phyloP scores from a whole-genome alignment of 2,329 filamentous ascomycete species.

The Delphinella strobiligena region DNA sequence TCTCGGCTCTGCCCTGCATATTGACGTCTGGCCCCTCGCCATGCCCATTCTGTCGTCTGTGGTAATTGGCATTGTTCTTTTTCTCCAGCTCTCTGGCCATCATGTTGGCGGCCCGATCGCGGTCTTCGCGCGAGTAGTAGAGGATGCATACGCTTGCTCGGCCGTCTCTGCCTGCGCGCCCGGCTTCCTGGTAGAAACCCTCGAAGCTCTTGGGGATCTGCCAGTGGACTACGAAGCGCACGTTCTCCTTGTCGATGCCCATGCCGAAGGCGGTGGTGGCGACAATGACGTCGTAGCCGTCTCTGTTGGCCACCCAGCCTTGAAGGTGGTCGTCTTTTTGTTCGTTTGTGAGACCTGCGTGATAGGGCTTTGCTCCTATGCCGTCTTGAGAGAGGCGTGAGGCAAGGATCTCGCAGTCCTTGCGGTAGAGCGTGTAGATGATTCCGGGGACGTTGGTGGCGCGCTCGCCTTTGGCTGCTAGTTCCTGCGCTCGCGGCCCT shows the following conservation, averaged over 20 bases:
- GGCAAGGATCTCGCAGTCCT: slow-evolving; percentile 62
- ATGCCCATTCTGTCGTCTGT: slow-evolving; percentile 26
- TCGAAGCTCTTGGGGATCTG: slow-evolving; percentile 88
- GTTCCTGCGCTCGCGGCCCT: slow-evolving; percentile 45
- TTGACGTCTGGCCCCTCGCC: slow-evolving; percentile 29
- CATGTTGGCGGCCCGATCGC: slow-evolving; percentile 55
- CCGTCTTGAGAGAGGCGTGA: slow-evolving; percentile 53
- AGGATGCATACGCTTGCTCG: slow-evolving; percentile 78
- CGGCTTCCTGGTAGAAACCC: slow-evolving; percentile 91
- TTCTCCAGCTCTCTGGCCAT: slow-evolving; percentile 32
- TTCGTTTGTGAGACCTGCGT: slow-evolving; percentile 53
- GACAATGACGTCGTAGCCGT: slow-evolving; percentile 81
- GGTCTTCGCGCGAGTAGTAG: slow-evolving; percentile 81
- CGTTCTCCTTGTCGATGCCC: slow-evolving; percentile 93
- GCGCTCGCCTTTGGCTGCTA: slow-evolving; percentile 39
- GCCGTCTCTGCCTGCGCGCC: slow-evolving; percentile 78
- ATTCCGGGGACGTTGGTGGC: slow-evolving; percentile 59
- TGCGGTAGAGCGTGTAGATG: slow-evolving; percentile 65
- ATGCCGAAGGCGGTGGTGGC: slow-evolving; percentile 95
- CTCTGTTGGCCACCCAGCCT: slow-evolving; percentile 60
- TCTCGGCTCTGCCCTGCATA: slow-evolving; percentile 28
- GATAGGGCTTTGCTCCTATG: slow-evolving; percentile 62
- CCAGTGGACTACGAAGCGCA: slow-evolving; percentile 93
- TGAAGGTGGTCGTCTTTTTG: slow-evolving; percentile 59
- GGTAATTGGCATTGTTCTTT: slow-evolving; percentile 16